Percentiles rank a stretch among this genome's conserved stretches.
These are phyloP conservation scores for Artemisia tridentata DNA, from an alignment of 129 eudicot genomes.

Conservation along the genomic window DNA sequence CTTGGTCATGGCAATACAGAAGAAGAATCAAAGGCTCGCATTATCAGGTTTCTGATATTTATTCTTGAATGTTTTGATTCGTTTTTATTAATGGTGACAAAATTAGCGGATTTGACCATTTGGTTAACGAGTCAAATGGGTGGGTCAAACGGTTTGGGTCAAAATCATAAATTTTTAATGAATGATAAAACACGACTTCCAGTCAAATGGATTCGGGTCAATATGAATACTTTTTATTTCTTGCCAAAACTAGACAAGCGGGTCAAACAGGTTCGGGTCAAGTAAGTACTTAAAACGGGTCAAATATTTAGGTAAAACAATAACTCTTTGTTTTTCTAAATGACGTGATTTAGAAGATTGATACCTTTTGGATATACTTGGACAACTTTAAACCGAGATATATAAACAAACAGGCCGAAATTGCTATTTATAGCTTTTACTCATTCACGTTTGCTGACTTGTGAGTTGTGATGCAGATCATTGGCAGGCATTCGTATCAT, in stretches of 20 bases:
- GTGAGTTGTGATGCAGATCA: slow-evolving; percentile 48
- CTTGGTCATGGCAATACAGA: slow-evolving; percentile 87
- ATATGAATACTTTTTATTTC: too few species aligned
- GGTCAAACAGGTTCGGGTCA: too few species aligned
- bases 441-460: neutral
- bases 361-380: too few species aligned
- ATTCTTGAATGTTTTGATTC: neutral
- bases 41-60: slow-evolving; percentile 51
- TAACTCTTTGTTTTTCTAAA: too few species aligned
- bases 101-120: neutral
- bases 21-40: slow-evolving; percentile 70
- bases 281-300: too few species aligned
- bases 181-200: too few species aligned
- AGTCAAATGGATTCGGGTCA: too few species aligned
- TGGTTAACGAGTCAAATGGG: neutral
- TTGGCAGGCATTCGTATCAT: slow-evolving; percentile 81
- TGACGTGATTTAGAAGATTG: too few species aligned
- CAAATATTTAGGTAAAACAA: too few species aligned
- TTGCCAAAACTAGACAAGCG: too few species aligned
- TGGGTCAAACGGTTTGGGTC: neutral
- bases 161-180: too few species aligned
- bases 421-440: neutral
- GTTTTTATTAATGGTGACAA: neutral
- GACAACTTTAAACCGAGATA: neutral
- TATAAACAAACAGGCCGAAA: neutral